Evolutionary conservation across 164 flowering plant genomes (phyloP).

Genomic region (Kalanchoe fedtschenkoi): DNA sequence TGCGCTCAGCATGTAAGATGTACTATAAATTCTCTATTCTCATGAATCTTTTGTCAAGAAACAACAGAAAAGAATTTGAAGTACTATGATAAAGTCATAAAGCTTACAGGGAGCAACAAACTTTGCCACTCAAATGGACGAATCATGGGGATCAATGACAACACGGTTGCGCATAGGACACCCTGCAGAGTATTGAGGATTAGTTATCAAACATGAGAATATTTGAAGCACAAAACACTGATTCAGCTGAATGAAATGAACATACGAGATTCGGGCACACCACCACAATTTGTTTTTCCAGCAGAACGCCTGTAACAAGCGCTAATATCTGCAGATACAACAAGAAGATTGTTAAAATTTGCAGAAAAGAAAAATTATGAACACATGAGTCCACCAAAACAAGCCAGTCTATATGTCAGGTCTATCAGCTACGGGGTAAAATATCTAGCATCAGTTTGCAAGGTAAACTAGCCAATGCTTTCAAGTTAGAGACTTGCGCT

Average conservation of each 20-base stretch:
- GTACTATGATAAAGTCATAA: no score
- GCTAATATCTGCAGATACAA: conserved; percentile 63
- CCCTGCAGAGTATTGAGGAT: conserved; percentile 49
- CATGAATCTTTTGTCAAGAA: no score
- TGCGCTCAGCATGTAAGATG: no score
- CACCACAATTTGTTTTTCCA: conserved; percentile 85
- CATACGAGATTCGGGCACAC: conserved; percentile 78
- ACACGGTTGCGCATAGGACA: conserved; percentile 61
- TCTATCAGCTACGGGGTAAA: neutral
- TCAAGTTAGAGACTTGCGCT: conserved; percentile 34
- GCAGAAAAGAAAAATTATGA: no score
- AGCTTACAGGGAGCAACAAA: conserved; percentile 78
- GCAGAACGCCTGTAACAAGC: conserved; percentile 56
- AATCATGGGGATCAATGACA: conserved; percentile 81
- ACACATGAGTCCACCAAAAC: no score
- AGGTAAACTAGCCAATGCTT: neutral
- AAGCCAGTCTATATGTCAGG: no score
- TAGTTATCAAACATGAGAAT: neutral
- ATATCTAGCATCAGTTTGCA: neutral
- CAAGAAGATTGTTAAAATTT: no score
- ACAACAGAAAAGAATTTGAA: no score
- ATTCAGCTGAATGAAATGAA: conserved; percentile 1
- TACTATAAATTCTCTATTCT: no score
- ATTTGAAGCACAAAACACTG: neutral
- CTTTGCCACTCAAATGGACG: conserved; percentile 98